Evolutionary conservation across 1,284 basidiomycete species (phyloP).

Genomic region (Athelia psychrophila): DNA sequence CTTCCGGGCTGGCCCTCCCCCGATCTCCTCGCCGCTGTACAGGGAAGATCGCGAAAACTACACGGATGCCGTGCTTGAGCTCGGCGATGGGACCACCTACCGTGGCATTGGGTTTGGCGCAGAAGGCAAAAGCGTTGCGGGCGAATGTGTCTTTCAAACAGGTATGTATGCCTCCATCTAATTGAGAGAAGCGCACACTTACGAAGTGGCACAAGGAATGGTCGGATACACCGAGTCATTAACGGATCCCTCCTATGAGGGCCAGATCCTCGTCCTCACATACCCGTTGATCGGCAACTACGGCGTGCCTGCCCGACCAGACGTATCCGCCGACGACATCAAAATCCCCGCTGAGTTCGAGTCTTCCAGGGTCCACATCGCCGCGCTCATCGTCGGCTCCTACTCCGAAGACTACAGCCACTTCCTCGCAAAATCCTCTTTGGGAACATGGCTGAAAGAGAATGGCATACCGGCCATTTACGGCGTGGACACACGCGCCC

Average conservation of each 20-base stretch:
- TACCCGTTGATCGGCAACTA: slow-evolving; percentile 99
- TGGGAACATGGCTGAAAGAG: slow-evolving; percentile 94
- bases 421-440: slow-evolving; percentile 87
- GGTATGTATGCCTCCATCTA: slow-evolving; percentile 57
- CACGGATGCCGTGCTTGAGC: slow-evolving; percentile 77
- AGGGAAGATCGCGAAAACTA: slow-evolving; percentile 25
- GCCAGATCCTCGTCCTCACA: slow-evolving; percentile 96
- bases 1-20: slow-evolving; percentile 48
- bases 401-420: slow-evolving; percentile 96
- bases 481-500: slow-evolving; percentile 94
- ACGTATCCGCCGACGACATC: slow-evolving; percentile 55
- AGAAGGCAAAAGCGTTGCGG: slow-evolving; percentile 85
- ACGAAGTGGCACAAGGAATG: slow-evolving; percentile 68
- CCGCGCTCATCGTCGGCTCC: slow-evolving; percentile 91
- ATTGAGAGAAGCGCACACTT: slow-evolving; percentile 4
- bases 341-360: slow-evolving; percentile 76
- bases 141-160: slow-evolving; percentile 99
- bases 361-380: slow-evolving; percentile 91
- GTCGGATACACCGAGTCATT: slow-evolving; percentile 98
- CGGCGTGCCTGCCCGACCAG: slow-evolving; percentile 85
- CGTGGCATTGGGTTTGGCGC: slow-evolving; percentile 95
- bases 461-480: slow-evolving; percentile 94
- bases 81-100: slow-evolving; percentile 88
- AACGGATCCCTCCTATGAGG: slow-evolving; percentile 98
- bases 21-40: slow-evolving; percentile 34